Evolutionary conservation across 495 filamentous ascomycete species (phyloP), one percentile per base, ranked within the genome.

Genomic region (Penicillium subrubescens): DNA sequence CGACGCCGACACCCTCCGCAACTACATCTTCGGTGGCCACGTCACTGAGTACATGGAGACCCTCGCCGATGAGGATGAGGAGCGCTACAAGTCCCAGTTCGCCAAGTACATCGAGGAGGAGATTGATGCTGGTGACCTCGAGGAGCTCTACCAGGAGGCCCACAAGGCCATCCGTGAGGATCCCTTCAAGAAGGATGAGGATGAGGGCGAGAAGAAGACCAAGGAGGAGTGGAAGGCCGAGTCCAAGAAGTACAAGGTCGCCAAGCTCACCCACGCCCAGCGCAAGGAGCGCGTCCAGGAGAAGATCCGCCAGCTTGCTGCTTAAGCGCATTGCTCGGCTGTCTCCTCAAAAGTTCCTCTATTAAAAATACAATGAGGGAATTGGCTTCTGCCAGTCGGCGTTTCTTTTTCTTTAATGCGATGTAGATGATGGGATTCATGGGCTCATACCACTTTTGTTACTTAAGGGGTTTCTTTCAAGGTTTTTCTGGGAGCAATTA

Each of bases 21-120:
- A 94, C 86, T 98, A 99, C 89, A 99, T 99, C 87, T 91, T 93
- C 77, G 96, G 88, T 77, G 94, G 95, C 57, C 95, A 99, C 87
- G 90, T 99, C 67, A 92, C 93, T 65, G 95, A 99, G 88, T 99
- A 98, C 87, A 99, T 99, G 95, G 95, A 99, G 90, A 94, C 89
- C 48, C 91, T 99, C 69, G 96, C 96, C 78, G 95, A 99, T 78
- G 95, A 99, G 79, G 95, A 99, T 79, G 95, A 99, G 90, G 95
- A 99, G 87, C 93, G 95, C 79, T 99, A 92, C 90, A 94, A 93
- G 87, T 88, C 87, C 71, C 95, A 98, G 86, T 99, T 99, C 90
- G 81, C 88, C 79, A 88, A 93, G 81, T 99, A 99, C 87, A 89
- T 96, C 68, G 95, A 98, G 76, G 90, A 96, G 73, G 96, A 94